Evolutionary conservation across 495 filamentous ascomycete species (phyloP).

Genomic region (Xylaria longipes): DNA sequence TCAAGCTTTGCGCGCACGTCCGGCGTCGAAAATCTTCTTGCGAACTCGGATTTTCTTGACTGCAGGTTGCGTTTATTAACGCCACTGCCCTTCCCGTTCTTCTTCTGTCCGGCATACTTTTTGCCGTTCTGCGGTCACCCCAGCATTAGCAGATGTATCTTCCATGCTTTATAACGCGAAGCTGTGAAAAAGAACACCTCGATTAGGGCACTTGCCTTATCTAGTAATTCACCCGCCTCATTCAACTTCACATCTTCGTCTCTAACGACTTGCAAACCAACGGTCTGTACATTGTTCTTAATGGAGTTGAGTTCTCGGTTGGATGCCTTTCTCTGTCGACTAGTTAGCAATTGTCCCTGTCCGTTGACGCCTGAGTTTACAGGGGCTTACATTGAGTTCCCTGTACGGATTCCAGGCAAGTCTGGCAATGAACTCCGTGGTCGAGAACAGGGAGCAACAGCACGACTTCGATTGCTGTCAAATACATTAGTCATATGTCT

Average conservation of each 20-base stretch:
- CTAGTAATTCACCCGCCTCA: background rate
- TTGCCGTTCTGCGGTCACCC: background rate
- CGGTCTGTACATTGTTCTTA: background rate
- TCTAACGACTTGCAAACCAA: background rate
- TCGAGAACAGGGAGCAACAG: background rate
- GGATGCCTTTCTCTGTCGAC: background rate
- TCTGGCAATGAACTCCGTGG: background rate
- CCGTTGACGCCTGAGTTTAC: too few species aligned
- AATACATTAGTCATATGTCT: background rate
- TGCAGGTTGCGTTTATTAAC: background rate
- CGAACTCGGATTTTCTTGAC: background rate
- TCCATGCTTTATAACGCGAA: background rate
- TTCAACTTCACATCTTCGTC: background rate
- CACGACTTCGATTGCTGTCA: slow-evolving; percentile 6
- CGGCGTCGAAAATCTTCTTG: background rate
- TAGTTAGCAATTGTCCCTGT: background rate
- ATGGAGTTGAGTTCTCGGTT: background rate
- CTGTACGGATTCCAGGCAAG: slow-evolving; percentile 14
- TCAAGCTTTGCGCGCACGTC: background rate
- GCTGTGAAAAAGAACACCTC: background rate
- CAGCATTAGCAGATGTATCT: background rate
- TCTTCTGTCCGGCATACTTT: background rate
- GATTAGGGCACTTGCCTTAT: background rate
- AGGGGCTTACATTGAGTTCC: slow-evolving; percentile 5
- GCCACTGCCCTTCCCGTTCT: background rate